Percentiles rank a stretch among this genome's conserved stretches.
These are phyloP conservation scores for Dictyostelium citrinum DNA, from an alignment of 78 protist species.

Conservation along the genomic window DNA sequence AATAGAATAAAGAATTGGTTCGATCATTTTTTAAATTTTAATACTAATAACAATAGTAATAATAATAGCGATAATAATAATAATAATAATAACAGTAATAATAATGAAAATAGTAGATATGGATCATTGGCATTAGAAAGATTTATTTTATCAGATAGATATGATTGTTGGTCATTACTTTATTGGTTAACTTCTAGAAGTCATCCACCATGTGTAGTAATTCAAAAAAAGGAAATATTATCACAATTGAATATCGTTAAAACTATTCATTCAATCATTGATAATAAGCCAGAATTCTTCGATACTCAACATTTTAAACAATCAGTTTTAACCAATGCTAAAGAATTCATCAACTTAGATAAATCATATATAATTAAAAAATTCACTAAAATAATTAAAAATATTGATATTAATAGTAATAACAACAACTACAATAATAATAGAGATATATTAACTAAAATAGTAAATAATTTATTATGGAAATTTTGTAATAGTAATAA, in stretches of 20 bases:
- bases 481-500: neutral
- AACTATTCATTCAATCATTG: neutral
- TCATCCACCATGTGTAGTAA: slow-evolving; percentile 4
- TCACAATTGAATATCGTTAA: neutral
- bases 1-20: slow-evolving; percentile 2
- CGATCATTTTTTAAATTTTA: neutral
- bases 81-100: neutral
- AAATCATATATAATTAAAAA: neutral
- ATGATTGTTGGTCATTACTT: neutral
- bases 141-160: neutral
- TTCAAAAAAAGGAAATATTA: slow-evolving; percentile 20
- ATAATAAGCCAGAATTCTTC: neutral
- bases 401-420: neutral
- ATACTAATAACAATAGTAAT: neutral
- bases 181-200: neutral
- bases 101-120: neutral
- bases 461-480: neutral
- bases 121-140: slow-evolving; percentile 9
- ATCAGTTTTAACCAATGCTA: neutral
- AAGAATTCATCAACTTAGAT: neutral
- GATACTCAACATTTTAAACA: neutral
- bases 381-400: neutral
- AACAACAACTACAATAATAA: neutral
- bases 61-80: neutral
- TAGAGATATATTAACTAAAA: neutral